Conservation (phyloP, 2,329 filamentous ascomycete genomes). For the Colletotrichum lini region DNA sequence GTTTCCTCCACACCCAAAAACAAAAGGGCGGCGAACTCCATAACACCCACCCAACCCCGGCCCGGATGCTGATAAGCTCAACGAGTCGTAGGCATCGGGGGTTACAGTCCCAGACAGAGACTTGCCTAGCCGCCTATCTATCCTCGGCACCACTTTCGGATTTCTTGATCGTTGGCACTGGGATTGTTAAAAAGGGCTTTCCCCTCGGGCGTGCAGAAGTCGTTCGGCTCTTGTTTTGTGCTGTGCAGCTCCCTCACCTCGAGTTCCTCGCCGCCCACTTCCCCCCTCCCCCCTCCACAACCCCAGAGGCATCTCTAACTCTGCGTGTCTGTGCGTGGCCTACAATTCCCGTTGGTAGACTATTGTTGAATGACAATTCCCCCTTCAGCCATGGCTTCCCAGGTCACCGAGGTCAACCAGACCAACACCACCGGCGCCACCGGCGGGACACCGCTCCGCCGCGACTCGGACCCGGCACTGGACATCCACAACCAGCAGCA, state of each 20-base stretch:
- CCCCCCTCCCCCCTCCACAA: constrained; percentile 4
- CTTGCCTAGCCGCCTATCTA: constrained; percentile 11
- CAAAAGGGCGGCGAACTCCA: constrained; percentile 31
- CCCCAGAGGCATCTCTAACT: constrained; percentile 26
- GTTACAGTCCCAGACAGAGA: background rate
- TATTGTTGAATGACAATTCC: constrained; percentile 11
- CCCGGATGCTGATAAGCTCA: constrained; percentile 43
- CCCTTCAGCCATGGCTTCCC: constrained; percentile 34
- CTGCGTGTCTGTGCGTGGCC: constrained; percentile 8
- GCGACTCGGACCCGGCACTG: constrained; percentile 52
- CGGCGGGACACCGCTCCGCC: constrained; percentile 43
- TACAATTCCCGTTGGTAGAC: constrained; percentile 13
- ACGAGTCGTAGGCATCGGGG: constrained; percentile 25
- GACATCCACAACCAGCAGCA: constrained; percentile 58
- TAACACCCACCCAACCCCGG: background rate
- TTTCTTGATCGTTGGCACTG: constrained; percentile 36
- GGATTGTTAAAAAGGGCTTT: constrained; percentile 40
- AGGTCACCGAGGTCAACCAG: constrained; percentile 36
- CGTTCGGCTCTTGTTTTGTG: constrained; percentile 19
- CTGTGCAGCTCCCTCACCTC: constrained; percentile 31
- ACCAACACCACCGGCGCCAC: constrained; percentile 24
- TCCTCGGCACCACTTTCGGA: constrained; percentile 43
- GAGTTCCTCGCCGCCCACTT: constrained; percentile 23
- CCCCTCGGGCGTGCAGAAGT: constrained; percentile 17
- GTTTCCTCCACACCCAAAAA: constrained; percentile 34